Percentiles rank a stretch among this genome's conserved stretches.
Conservation (phyloP, 371 early-diverging fungal genomes). For the Sporodiniella umbellata region DNA sequence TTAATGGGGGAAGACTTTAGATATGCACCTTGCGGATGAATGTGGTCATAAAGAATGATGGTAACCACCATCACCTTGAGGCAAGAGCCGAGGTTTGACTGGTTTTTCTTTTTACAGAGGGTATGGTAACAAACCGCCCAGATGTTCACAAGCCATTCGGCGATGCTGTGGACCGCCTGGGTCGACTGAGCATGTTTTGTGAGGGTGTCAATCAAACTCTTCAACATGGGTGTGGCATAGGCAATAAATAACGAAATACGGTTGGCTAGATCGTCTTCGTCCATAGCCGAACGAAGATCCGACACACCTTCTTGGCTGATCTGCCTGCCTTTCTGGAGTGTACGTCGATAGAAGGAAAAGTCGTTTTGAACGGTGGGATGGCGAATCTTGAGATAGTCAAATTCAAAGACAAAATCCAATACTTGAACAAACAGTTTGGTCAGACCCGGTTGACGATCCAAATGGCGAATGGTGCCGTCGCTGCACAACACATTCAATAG, state of each 20-base stretch:
- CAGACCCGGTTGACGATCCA: slow-evolving; percentile 76
- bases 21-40: slow-evolving; percentile 80
- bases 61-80: slow-evolving; percentile 86
- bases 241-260: slow-evolving; percentile 94
- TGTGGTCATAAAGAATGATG: slow-evolving; percentile 90
- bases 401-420: slow-evolving; percentile 85
- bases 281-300: slow-evolving; percentile 58
- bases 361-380: slow-evolving; percentile 95
- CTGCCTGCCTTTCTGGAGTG: slow-evolving; percentile 70
- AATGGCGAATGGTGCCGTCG: slow-evolving; percentile 60
- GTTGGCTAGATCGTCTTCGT: slow-evolving; percentile 87
- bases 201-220: slow-evolving; percentile 79
- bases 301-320: slow-evolving; percentile 9
- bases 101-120: slow-evolving; percentile 44
- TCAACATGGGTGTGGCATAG: slow-evolving; percentile 91
- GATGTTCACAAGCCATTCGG: slow-evolving; percentile 65
- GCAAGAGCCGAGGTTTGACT: slow-evolving; percentile 40
- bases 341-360: slow-evolving; percentile 93
- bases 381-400: slow-evolving; percentile 89
- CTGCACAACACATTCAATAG: slow-evolving; percentile 73
- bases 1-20: slow-evolving; percentile 75
- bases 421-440: slow-evolving; percentile 80
- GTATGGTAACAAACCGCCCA: slow-evolving; percentile 70
- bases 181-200: slow-evolving; percentile 52
- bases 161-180: slow-evolving; percentile 43